These are phyloP conservation scores for Iris macrosiphon DNA, from an alignment of 106 monocot genomes.

Conservation along the genomic window DNA sequence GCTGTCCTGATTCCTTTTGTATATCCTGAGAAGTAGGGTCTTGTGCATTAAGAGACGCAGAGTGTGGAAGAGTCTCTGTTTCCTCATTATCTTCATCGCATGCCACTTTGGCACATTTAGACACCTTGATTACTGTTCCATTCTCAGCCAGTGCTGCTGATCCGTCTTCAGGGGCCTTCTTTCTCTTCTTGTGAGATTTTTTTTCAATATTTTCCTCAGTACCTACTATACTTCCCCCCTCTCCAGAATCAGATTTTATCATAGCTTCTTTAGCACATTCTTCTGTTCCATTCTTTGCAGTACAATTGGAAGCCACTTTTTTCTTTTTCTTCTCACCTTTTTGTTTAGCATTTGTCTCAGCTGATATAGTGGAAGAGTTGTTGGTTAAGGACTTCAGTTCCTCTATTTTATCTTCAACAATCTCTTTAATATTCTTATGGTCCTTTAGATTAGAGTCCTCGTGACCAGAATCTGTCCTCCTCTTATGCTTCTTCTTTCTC, in stretches of 20 bases:
- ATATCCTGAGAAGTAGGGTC: neutral
- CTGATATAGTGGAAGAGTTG: neutral
- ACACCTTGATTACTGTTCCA: neutral
- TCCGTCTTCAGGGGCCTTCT: constrained; percentile 30
- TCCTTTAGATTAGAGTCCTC: constrained; percentile 6
- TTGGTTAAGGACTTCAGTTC: constrained; percentile 9
- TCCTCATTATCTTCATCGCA: constrained; percentile 12
- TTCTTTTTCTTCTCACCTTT: constrained; percentile 27
- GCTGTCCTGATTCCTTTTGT: constrained; percentile 2
- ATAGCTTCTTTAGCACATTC: constrained; percentile 2
- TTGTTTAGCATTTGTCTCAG: neutral
- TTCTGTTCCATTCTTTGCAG: constrained; percentile 1
- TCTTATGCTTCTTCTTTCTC: constrained; percentile 34
- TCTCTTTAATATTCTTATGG: constrained; percentile 3
- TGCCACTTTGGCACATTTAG: neutral
- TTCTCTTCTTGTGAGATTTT: constrained; percentile 47
- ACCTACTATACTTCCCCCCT: constrained; percentile 6
- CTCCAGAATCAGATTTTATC: neutral
- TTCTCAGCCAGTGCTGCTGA: constrained; percentile 10
- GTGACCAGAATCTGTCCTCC: neutral
- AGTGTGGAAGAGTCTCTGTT: neutral
- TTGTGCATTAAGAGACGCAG: constrained; percentile 4
- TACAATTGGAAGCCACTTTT: constrained; percentile 5
- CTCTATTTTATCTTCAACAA: constrained; percentile 20
- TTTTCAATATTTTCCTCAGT: constrained; percentile 15